Conservation (phyloP, 352 stramenopile species). For the Phytophthora melonis region DNA sequence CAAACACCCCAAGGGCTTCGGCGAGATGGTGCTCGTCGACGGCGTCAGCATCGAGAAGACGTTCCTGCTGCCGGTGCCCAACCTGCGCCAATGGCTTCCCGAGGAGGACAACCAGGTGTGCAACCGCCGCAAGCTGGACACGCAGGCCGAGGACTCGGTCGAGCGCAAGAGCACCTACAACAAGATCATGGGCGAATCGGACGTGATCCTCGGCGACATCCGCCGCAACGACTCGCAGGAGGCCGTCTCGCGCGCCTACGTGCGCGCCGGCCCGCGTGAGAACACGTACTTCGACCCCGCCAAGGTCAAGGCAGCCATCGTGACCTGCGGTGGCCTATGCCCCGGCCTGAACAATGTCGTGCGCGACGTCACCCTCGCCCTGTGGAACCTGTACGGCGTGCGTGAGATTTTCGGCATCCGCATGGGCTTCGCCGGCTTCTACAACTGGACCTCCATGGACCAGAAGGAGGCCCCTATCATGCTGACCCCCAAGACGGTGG, state of each 20-base stretch:
- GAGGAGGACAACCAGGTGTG: constrained; percentile 56
- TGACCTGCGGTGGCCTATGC: constrained; percentile 95
- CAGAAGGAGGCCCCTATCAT: constrained; percentile 82
- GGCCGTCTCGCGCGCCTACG: constrained; percentile 76
- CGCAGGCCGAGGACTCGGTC: constrained; percentile 60
- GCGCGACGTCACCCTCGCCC: constrained; percentile 94
- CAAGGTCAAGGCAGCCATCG: constrained; percentile 90
- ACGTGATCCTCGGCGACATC: constrained; percentile 88
- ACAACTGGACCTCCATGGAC: constrained; percentile 84
- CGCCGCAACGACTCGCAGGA: constrained; percentile 75
- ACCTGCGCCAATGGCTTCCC: constrained; percentile 77
- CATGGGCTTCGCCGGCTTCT: constrained; percentile 86
- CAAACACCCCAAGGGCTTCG: constrained; percentile 86
- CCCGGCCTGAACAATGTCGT: constrained; percentile 99
- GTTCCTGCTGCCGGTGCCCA: constrained; percentile 79
- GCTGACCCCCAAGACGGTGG: constrained; percentile 76
- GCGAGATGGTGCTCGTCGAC: constrained; percentile 80
- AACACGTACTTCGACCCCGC: constrained; percentile 81
- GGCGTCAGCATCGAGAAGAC: constrained; percentile 70
- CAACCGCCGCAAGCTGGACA: constrained; percentile 87
- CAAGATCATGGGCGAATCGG: constrained; percentile 85
- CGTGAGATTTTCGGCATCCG: constrained; percentile 86
- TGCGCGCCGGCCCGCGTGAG: constrained; percentile 77
- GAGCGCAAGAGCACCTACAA: constrained; percentile 87
- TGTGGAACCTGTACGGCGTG: constrained; percentile 91